A percentile compares a stretch with the other conserved stretches of the same genome.
Conservation (phyloP, 208 protist genomes). For the Crithidia fasciculata region DNA sequence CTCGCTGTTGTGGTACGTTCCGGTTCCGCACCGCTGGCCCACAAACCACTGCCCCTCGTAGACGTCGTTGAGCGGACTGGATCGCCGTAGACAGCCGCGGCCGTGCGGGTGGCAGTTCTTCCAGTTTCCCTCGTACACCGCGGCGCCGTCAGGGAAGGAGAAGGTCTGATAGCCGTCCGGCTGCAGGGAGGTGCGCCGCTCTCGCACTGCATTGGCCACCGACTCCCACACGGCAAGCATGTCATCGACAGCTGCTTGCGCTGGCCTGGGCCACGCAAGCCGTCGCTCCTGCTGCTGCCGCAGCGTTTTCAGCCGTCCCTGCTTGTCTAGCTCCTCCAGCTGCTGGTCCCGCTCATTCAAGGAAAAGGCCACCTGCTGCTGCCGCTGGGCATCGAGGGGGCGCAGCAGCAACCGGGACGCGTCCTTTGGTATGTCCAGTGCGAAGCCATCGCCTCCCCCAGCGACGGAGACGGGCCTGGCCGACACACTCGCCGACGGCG, state of each 20-base stretch:
- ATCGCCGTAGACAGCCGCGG: slow-evolving; percentile 66
- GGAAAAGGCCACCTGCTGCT: slow-evolving; percentile 32
- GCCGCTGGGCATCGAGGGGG: slow-evolving; percentile 58
- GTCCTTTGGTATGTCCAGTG: slow-evolving; percentile 43
- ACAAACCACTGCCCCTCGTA: slow-evolving; percentile 92
- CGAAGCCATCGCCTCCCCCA: slow-evolving; percentile 5
- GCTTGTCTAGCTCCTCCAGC: slow-evolving; percentile 51
- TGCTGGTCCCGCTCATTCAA: slow-evolving; percentile 39
- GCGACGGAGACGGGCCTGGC: not conserved
- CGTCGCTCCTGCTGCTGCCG: slow-evolving; percentile 58
- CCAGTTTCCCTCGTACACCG: slow-evolving; percentile 90
- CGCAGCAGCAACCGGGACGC: slow-evolving; percentile 46
- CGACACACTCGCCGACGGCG: slow-evolving; percentile 1
- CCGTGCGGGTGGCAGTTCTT: slow-evolving; percentile 88
- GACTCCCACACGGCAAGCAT: slow-evolving; percentile 54
- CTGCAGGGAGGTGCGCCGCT: slow-evolving; percentile 60
- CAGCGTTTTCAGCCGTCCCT: slow-evolving; percentile 45
- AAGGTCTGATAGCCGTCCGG: slow-evolving; percentile 84
- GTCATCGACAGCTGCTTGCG: slow-evolving; percentile 36
- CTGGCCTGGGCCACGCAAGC: slow-evolving; percentile 47
- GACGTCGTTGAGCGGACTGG: slow-evolving; percentile 52
- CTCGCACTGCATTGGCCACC: slow-evolving; percentile 58
- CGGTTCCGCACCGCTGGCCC: slow-evolving; percentile 76
- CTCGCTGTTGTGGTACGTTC: slow-evolving; percentile 58
- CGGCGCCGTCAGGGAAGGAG: slow-evolving; percentile 78